phyloP scores from a whole-genome alignment of 805 yeast genomes.

The Wickerhamiella allomyrinae region DNA sequence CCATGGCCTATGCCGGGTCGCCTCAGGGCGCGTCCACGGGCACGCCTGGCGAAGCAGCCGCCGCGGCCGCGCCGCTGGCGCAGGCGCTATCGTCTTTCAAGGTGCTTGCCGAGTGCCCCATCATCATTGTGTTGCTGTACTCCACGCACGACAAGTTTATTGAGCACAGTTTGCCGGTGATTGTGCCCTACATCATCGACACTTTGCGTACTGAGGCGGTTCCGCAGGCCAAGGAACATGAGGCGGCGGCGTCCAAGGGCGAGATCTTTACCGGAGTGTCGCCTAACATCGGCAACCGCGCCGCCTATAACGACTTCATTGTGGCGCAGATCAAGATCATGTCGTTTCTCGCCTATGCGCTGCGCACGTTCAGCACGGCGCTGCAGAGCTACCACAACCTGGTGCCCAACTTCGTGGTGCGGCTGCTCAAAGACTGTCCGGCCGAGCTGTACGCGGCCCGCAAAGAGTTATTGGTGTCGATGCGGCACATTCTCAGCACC shows the following conservation, averaged over 20 bases:
- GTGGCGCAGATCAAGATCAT: slow-evolving; percentile 93
- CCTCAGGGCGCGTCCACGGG: slow-evolving; percentile 25
- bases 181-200: slow-evolving; percentile 69
- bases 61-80: slow-evolving; percentile 24
- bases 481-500: slow-evolving; percentile 87
- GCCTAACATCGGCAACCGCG: slow-evolving; percentile 58
- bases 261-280: slow-evolving; percentile 56
- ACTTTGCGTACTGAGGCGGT: slow-evolving; percentile 66
- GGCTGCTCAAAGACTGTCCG: slow-evolving; percentile 89
- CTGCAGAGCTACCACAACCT: slow-evolving; percentile 40
- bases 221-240: slow-evolving; percentile 58
- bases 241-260: slow-evolving; percentile 41
- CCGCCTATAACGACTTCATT: slow-evolving; percentile 75
- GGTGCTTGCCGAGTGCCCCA: slow-evolving; percentile 90
- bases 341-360: slow-evolving; percentile 82
- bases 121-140: slow-evolving; percentile 83
- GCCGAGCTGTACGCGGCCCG: slow-evolving; percentile 82
- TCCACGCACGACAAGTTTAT: slow-evolving; percentile 73
- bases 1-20: slow-evolving; percentile 19
- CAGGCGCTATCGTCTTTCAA: slow-evolving; percentile 74
- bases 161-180: slow-evolving; percentile 52
- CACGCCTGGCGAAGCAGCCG: slow-evolving; percentile 25
- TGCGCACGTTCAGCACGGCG: slow-evolving; percentile 66
- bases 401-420: slow-evolving; percentile 76
- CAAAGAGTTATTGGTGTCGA: slow-evolving; percentile 84